Evolutionary conservation across 1,139 yeast genomes (phyloP).

Genomic region (Sugiyamaella sp.): DNA sequence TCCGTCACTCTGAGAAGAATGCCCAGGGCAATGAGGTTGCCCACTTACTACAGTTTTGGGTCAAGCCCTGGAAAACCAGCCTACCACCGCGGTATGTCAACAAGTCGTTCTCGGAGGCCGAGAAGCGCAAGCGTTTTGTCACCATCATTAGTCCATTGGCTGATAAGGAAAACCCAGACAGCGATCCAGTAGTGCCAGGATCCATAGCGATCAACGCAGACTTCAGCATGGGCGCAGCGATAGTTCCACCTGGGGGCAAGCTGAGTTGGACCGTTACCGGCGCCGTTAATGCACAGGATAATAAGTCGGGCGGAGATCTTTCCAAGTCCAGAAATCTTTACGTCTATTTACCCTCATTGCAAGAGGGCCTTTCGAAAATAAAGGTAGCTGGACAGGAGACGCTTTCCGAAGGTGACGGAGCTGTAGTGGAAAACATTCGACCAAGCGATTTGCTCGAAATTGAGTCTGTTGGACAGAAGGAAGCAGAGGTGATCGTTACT

Average conservation of each 20-base stretch:
- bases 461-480: conserved; percentile 10
- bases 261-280: conserved; percentile 16
- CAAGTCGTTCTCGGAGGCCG: conserved; percentile 11
- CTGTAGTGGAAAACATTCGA: conserved; percentile 6
- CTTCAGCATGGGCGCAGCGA: conserved; percentile 19
- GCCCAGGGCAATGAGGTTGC: not conserved
- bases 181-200: conserved; percentile 4
- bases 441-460: conserved; percentile 8
- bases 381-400: not conserved
- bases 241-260: conserved; percentile 9
- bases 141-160: conserved; percentile 14
- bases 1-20: conserved; percentile 19
- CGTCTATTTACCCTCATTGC: conserved; percentile 15
- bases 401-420: conserved; percentile 17
- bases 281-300: not conserved
- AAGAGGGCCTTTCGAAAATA: conserved; percentile 10
- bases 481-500: conserved; percentile 17
- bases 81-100: conserved; percentile 14
- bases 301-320: not conserved
- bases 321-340: conserved; percentile 15
- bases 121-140: conserved; percentile 15
- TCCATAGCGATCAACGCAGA: conserved; percentile 18
- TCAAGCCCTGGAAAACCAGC: conserved; percentile 15
- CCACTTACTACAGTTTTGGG: conserved; percentile 18
- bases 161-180: conserved; percentile 3